Base-by-base conservation (phyloP, 345 rosid genomes). In the Eucalyptus lansdowneana region DNA sequence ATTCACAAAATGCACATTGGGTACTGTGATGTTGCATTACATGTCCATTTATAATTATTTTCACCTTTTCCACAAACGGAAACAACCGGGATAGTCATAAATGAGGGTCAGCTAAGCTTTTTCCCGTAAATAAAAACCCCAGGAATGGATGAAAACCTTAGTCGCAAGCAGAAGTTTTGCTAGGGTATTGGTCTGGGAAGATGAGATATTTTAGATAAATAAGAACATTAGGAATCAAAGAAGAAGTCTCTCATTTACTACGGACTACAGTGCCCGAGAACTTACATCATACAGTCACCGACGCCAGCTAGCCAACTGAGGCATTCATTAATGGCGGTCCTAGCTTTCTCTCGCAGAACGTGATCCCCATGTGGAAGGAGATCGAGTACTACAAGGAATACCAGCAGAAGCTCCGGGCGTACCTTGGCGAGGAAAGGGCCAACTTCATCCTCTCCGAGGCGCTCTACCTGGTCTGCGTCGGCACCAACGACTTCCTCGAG, bases 401-500 rank as follows among this genome's bases (percentile, higher is more conserved):
- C 91, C 95, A 92, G 88, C 89, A 50, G 88, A 95, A 89, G 89
- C 86, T 95, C 44, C 90, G 89, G 72, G 91, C 91, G 34, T 90
- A 93, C 88, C 89, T 93, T 2, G 98, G 96, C 14, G 51, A 89
- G n/a, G 51, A 37, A n/a, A 89, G 88, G 86, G 95, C 94, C 3
- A 89, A 91, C 11, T 5, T 87, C 31, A 89, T 90, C 31, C 50
- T 96, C 47, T 54, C 72, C 14, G 90, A 93, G 65, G 93, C 97
- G 1, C 91, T 96, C 50, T 90, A 95, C 83, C 24, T 95, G 56
- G 88, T 94, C 86, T 95, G 98, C 94, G 62, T 95, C 40, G 98
- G 98, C 58, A 95, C 96, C 45, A 95, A 94, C 90, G 96, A 94
- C 88, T 95, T 95, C 94, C 90, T 94, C 7, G 97, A 95, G 85